A percentile compares a stretch with the other conserved stretches of the same genome.
These are phyloP conservation scores for Hygrophila difformis DNA, from an alignment of 257 asterid genomes.

Conservation along the genomic window DNA sequence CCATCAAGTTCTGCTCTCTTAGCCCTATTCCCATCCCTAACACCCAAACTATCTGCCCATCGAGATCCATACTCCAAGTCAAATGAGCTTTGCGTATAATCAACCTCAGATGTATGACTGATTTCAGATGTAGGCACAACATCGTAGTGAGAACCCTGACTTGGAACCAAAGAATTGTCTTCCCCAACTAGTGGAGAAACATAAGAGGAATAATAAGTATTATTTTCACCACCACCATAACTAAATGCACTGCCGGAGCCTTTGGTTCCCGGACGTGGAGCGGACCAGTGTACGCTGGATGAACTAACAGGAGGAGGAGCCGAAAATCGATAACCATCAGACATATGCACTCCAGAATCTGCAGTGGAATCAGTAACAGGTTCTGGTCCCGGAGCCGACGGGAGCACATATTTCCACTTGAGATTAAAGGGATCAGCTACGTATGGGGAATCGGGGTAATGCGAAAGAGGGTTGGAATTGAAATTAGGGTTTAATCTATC, in stretches of 20 bases:
- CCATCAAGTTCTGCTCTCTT: conserved; percentile 32
- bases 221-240: conserved; percentile 39
- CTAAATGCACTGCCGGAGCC: conserved; percentile 16
- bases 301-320: conserved; percentile 26
- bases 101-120: conserved; percentile 37
- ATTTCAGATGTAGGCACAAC: conserved; percentile 31
- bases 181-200: conserved; percentile 34
- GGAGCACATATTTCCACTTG: conserved; percentile 42
- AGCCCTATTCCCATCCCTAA: conserved; percentile 35
- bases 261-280: conserved; percentile 21
- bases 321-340: conserved; percentile 31
- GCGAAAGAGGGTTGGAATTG: conserved; percentile 34
- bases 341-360: conserved; percentile 23
- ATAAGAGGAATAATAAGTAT: conserved; percentile 40
- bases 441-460: conserved; percentile 37
- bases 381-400: conserved; percentile 41
- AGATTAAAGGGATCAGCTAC: conserved; percentile 30
- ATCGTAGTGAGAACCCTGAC: conserved; percentile 30
- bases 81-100: conserved; percentile 43
- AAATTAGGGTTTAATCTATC: conserved; percentile 55
- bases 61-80: conserved; percentile 48
- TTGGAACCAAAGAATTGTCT: conserved; percentile 21
- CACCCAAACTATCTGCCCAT: conserved; percentile 42
- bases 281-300: conserved; percentile 35
- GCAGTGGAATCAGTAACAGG: conserved; percentile 32